Percentiles rank a stretch among this genome's conserved stretches.
phyloP scores from a whole-genome alignment of 2,329 filamentous ascomycete species.

The Eurotiales sp. region DNA sequence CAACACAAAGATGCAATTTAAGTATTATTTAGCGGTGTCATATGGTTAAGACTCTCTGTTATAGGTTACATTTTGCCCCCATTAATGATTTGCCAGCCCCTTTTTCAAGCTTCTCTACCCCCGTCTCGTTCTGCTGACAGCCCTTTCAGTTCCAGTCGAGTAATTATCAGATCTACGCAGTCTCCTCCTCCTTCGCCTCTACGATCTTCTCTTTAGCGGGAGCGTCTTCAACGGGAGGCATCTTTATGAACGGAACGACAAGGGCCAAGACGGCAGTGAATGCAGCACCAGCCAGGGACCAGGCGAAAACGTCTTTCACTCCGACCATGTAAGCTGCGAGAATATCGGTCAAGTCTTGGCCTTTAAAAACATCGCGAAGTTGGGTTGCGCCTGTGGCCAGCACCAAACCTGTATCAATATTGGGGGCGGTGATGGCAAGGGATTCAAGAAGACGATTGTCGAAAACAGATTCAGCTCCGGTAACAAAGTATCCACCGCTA shows the following conservation, averaged over 20 bases:
- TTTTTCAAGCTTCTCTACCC: too few relatives aligned
- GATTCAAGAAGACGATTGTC: slow-evolving; percentile 22
- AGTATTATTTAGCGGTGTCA: too few relatives aligned
- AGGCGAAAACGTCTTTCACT: slow-evolving; percentile 3
- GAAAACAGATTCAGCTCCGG: slow-evolving; percentile 26
- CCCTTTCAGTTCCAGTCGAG: too few relatives aligned
- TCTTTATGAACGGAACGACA: background rate
- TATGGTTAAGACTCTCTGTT: too few relatives aligned
- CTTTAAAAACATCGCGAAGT: background rate
- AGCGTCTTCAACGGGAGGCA: background rate
- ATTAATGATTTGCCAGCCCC: too few relatives aligned
- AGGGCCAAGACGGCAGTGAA: background rate
- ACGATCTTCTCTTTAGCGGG: background rate
- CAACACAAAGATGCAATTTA: too few relatives aligned
- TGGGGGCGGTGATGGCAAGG: background rate
- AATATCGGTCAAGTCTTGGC: background rate
- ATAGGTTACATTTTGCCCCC: too few relatives aligned
- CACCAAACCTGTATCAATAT: background rate
- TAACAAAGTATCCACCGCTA: slow-evolving; percentile 26
- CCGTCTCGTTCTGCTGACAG: too few relatives aligned
- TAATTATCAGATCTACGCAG: background rate
- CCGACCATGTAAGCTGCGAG: background rate
- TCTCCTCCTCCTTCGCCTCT: background rate
- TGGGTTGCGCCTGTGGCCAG: background rate
- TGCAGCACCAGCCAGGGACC: background rate